These are phyloP conservation scores for Halophytophthora polymorphica DNA, from an alignment of 352 stramenopile species.

Conservation along the genomic window DNA sequence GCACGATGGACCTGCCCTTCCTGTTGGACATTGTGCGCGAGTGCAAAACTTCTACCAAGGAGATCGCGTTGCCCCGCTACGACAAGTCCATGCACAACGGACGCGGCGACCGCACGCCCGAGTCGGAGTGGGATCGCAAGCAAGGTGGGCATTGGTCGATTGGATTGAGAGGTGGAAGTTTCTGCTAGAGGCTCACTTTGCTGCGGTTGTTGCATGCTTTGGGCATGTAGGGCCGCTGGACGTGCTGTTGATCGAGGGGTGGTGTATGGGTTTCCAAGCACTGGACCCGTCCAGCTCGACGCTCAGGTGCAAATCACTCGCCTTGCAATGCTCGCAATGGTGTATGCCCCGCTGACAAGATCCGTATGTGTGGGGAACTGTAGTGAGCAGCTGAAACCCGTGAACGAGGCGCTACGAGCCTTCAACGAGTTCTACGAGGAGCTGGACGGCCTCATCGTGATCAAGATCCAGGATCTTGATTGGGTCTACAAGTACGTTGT, in stretches of 20 bases:
- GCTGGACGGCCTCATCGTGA: slow-evolving; percentile 65
- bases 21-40: slow-evolving; percentile 55
- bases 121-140: slow-evolving; percentile 48
- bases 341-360: not conserved
- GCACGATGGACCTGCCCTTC: slow-evolving; percentile 76
- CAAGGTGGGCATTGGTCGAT: slow-evolving; percentile 33
- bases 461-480: slow-evolving; percentile 66
- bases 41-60: slow-evolving; percentile 40
- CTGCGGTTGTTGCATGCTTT: not conserved
- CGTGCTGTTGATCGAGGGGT: slow-evolving; percentile 82
- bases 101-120: slow-evolving; percentile 64
- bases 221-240: slow-evolving; percentile 57
- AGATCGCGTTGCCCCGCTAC: slow-evolving; percentile 66
- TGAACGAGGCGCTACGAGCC: slow-evolving; percentile 60
- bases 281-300: slow-evolving; percentile 26
- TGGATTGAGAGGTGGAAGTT: not conserved
- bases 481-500: slow-evolving; percentile 82
- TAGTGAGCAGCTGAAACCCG: slow-evolving; percentile 52
- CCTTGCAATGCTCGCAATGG: not conserved
- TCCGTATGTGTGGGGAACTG: not conserved
- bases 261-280: slow-evolving; percentile 82
- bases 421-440: slow-evolving; percentile 70
- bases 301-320: slow-evolving; percentile 26
- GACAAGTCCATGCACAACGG: slow-evolving; percentile 79
- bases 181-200: slow-evolving; percentile 5